Evolutionary conservation across 768 basidiomycete genomes (phyloP).

Genomic region (Boletellus emodensis): DNA sequence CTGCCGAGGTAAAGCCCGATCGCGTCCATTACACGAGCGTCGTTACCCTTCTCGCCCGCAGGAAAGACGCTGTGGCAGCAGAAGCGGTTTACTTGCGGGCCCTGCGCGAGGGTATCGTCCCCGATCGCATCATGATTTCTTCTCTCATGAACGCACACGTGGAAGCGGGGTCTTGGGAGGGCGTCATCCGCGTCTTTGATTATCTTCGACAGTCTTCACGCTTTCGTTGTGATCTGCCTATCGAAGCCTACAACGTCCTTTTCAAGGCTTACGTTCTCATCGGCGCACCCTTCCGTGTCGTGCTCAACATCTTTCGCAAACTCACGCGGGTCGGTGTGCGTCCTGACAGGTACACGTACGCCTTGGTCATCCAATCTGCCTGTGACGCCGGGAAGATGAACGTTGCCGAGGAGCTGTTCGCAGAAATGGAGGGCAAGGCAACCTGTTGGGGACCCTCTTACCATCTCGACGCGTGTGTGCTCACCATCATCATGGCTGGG

Average conservation of each 20-base stretch:
- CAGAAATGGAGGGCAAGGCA: conserved; percentile 56
- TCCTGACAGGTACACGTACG: conserved; percentile 64
- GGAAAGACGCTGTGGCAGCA: conserved; percentile 59
- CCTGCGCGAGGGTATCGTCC: conserved; percentile 54
- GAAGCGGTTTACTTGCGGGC: conserved; percentile 66
- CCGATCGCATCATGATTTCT: conserved; percentile 62
- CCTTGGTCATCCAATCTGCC: conserved; percentile 75
- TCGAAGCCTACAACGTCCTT: conserved; percentile 71
- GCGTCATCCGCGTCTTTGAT: conserved; percentile 68
- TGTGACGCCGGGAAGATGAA: conserved; percentile 67
- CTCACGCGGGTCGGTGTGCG: conserved; percentile 46
- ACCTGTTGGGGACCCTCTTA: conserved; percentile 35
- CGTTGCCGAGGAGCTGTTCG: conserved; percentile 61
- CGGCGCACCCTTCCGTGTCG: conserved; percentile 68
- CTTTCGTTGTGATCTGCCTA: conserved; percentile 41
- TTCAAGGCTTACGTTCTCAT: conserved; percentile 81
- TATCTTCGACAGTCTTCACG: conserved; percentile 41
- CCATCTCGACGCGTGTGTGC: conserved; percentile 51
- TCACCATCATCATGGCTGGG: conserved; percentile 74
- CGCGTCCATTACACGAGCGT: conserved; percentile 59
- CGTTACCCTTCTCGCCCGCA: conserved; percentile 60
- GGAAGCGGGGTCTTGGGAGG: conserved; percentile 73
- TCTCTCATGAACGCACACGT: conserved; percentile 81
- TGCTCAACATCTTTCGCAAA: conserved; percentile 58
- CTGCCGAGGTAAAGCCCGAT: conserved; percentile 43